These are phyloP conservation scores for Pseudotulostoma volvatum DNA, from an alignment of 495 filamentous ascomycete genomes.

Conservation along the genomic window DNA sequence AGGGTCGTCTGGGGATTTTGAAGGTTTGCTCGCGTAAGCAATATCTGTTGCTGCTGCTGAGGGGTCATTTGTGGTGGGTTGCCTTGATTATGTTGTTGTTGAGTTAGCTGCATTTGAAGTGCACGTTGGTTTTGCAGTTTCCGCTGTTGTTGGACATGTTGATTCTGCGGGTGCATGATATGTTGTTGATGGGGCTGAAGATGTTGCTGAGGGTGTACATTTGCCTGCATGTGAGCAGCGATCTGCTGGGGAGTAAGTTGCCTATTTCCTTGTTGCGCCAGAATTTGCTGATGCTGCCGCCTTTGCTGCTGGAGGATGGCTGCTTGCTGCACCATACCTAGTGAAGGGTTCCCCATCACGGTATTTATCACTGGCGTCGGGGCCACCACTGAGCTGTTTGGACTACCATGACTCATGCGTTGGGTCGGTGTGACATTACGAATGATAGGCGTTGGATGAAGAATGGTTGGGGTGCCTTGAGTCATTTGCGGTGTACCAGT, in stretches of 20 bases:
- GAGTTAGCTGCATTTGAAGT: constrained; percentile 5
- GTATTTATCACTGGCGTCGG: constrained; percentile 41
- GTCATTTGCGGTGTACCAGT: constrained; percentile 71
- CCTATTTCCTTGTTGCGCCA: constrained; percentile 12
- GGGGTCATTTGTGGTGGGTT: background rate
- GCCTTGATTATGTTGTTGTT: constrained; percentile 6
- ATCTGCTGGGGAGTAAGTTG: constrained; percentile 30
- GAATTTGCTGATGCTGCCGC: constrained; percentile 33
- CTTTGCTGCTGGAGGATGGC: constrained; percentile 31
- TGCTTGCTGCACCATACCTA: constrained; percentile 19
- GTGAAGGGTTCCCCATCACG: constrained; percentile 30
- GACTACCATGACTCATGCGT: constrained; percentile 56
- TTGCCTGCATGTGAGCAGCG: constrained; percentile 28
- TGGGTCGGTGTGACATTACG: constrained; percentile 54
- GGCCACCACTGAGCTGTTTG: constrained; percentile 40
- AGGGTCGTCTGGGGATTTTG: constrained; percentile 20
- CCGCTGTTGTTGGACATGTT: constrained; percentile 27
- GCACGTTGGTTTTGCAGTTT: constrained; percentile 24
- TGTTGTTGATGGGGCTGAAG: constrained; percentile 32
- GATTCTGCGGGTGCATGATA: constrained; percentile 19
- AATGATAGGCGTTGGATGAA: constrained; percentile 52
- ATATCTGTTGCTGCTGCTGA: constrained; percentile 12
- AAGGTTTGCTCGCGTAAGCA: constrained; percentile 27
- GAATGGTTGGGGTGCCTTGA: constrained; percentile 62
- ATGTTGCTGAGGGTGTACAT: constrained; percentile 38